Conservation (phyloP, 495 filamentous ascomycete species). For the Penicillium herquei region DNA sequence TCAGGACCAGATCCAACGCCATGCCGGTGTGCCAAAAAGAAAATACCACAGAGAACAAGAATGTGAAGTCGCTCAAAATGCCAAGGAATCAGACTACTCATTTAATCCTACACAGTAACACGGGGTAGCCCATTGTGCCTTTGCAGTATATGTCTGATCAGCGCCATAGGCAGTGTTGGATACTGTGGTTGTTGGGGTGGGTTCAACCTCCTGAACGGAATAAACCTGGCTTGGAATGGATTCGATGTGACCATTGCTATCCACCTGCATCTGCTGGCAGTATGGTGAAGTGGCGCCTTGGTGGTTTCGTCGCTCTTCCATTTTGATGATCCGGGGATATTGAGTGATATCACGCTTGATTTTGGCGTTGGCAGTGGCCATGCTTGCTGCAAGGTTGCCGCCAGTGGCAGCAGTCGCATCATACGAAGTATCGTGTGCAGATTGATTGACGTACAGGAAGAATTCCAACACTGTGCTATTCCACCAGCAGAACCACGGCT, state of each 20-base stretch:
- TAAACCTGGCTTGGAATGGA: conserved; percentile 51
- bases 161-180: conserved; percentile 22
- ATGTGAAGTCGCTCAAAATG: conserved; percentile 15
- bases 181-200: conserved; percentile 39
- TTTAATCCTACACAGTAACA: conserved; percentile 46
- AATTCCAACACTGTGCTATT: conserved; percentile 76
- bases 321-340: conserved; percentile 74
- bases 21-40: conserved; percentile 15
- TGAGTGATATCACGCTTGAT: conserved; percentile 25
- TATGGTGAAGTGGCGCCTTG: conserved; percentile 46
- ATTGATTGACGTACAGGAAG: conserved; percentile 73
- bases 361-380: conserved; percentile 12
- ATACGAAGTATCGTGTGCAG: conserved; percentile 37
- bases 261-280: conserved; percentile 72
- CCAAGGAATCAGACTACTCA: conserved; percentile 26
- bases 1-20: conserved; percentile 21
- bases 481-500: conserved; percentile 88
- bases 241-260: conserved; percentile 44
- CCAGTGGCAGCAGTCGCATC: conserved; percentile 28
- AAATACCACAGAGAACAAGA: conserved; percentile 22
- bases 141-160: conserved; percentile 39
- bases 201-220: conserved; percentile 58
- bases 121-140: conserved; percentile 37
- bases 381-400: conserved; percentile 19
- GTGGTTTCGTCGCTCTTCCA: conserved; percentile 69